Evolutionary conservation across 2,329 filamentous ascomycete species (phyloP).

Genomic region (Alternaria consortialis): DNA sequence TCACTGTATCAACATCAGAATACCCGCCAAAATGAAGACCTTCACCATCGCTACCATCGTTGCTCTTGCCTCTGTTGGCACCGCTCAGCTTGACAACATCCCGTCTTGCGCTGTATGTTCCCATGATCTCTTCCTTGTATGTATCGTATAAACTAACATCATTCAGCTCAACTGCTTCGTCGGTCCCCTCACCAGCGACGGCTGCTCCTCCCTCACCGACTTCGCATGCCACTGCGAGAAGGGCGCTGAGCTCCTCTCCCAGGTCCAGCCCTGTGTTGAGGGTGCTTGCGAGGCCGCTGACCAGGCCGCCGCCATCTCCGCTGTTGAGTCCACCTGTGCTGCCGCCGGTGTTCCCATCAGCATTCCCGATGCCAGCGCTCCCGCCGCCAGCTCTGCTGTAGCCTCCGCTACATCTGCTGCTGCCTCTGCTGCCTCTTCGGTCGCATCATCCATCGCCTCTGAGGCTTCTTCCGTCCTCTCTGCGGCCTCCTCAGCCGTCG

Average conservation of each 20-base stretch:
- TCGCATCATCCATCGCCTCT: constrained; percentile 16
- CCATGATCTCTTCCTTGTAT: background rate
- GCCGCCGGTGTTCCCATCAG: constrained; percentile 42
- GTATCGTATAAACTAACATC: constrained; percentile 25
- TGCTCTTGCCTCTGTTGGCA: constrained; percentile 56
- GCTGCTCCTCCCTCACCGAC: constrained; percentile 58
- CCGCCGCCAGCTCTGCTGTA: constrained; percentile 18
- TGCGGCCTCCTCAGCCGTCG: constrained; percentile 19
- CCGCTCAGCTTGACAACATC: constrained; percentile 57
- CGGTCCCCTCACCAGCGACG: constrained; percentile 52
- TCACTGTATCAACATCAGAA: constrained; percentile 15
- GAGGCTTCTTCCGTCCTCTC: constrained; percentile 19
- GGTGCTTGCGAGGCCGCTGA: constrained; percentile 52
- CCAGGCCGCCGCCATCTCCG: constrained; percentile 43
- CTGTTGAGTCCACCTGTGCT: constrained; percentile 45
- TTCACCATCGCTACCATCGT: constrained; percentile 50
- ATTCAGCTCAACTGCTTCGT: constrained; percentile 60
- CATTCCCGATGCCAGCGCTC: constrained; percentile 31
- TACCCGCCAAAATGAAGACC: constrained; percentile 50
- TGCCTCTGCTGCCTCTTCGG: constrained; percentile 16
- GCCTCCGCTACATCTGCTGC: constrained; percentile 5
- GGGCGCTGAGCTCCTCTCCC: constrained; percentile 50
- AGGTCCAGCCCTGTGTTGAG: constrained; percentile 59
- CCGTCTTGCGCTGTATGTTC: constrained; percentile 58
- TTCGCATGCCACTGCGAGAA: constrained; percentile 53